Evolutionary conservation across 2,329 filamentous ascomycete genomes (phyloP).

Genomic region (Ascochyta lentis): DNA sequence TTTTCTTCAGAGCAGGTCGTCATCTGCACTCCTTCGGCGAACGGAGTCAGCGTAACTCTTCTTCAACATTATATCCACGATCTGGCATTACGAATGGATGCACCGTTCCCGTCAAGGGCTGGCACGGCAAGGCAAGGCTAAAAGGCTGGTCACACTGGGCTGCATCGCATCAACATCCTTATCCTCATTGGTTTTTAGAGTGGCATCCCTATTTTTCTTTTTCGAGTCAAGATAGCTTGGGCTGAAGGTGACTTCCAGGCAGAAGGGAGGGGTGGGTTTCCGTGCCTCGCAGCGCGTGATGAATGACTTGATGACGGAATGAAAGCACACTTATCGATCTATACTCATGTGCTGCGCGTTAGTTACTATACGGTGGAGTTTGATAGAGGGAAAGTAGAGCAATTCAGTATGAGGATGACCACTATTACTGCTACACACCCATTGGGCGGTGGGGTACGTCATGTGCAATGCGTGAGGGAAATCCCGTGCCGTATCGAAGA

Average conservation of each 20-base stretch:
- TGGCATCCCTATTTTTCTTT: background rate
- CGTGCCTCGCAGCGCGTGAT: conserved; percentile 5
- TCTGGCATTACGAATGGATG: conserved; percentile 12
- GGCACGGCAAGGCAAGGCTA: conserved; percentile 8
- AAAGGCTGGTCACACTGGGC: conserved; percentile 5
- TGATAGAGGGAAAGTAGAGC: conserved; percentile 14
- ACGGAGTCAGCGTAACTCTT: conserved; percentile 13
- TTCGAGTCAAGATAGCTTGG: conserved; percentile 5
- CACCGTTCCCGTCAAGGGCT: conserved; percentile 6
- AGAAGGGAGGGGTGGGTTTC: background rate
- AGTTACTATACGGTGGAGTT: conserved; percentile 15
- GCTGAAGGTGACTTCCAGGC: background rate
- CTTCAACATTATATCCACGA: conserved; percentile 16
- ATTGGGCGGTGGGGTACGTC: too few species aligned
- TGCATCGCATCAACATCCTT: conserved; percentile 10
- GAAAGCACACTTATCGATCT: conserved; percentile 19
- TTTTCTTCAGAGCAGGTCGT: conserved; percentile 3
- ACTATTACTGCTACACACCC: background rate
- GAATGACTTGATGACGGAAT: conserved; percentile 17
- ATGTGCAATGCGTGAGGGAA: too few species aligned
- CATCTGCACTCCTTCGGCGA: conserved; percentile 9
- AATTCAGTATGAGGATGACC: conserved; percentile 6
- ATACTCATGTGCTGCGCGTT: conserved; percentile 19
- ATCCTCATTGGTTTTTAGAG: conserved; percentile 11
- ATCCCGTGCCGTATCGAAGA: too few species aligned